Evolutionary conservation across 139 green algal species (phyloP).

Genomic region (Chlamydomonas sp.): DNA sequence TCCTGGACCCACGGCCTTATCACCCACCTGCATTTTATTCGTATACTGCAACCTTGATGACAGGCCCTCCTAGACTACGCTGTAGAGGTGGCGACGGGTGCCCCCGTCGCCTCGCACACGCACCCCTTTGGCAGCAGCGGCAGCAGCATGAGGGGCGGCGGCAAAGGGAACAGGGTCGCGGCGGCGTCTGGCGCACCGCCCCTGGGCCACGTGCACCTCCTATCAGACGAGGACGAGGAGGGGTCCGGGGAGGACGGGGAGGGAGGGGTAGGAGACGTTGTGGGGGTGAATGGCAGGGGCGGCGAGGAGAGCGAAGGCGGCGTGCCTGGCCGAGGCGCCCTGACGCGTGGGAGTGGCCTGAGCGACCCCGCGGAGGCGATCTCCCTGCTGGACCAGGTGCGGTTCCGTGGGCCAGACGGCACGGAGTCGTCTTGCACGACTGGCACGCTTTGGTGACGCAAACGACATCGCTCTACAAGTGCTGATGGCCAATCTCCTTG

Average conservation of each 20-base stretch:
- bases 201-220: not conserved
- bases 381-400: slow-evolving; percentile 25
- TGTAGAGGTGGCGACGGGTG: slow-evolving; percentile 5
- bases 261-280: not conserved
- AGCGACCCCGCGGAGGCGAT: slow-evolving; percentile 5
- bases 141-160: not conserved
- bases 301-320: not conserved
- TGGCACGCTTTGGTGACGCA: not conserved
- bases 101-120: too few species aligned
- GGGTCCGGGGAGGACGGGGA: not conserved
- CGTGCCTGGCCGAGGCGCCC: not conserved
- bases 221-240: not conserved
- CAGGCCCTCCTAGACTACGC: slow-evolving; percentile 16
- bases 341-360: not conserved
- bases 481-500: not conserved
- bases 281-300: not conserved
- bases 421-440: not conserved
- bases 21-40: too few species aligned
- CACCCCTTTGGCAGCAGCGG: not conserved
- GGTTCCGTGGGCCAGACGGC: not conserved
- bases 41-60: not conserved
- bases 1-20: not conserved
- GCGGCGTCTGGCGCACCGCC: not conserved
- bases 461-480: not conserved
- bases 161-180: not conserved